These are phyloP conservation scores for Cucurbita ficifolia DNA, from an alignment of 306 rosid genomes.

Conservation along the genomic window DNA sequence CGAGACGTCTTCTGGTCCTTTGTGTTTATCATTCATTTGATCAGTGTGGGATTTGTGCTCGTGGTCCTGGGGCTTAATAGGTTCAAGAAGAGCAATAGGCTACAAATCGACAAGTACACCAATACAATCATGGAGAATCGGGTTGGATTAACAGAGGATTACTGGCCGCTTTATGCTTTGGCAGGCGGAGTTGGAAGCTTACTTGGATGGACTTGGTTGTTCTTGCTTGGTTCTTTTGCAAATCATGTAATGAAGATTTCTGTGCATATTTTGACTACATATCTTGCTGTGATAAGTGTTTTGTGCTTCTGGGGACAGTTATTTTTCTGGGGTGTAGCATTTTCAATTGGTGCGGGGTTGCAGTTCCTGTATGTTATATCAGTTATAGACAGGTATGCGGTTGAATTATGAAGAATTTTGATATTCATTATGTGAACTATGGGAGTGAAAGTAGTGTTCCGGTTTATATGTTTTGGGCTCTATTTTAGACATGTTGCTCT, in stretches of 20 bases:
- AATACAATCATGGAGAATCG: slow-evolving; percentile 35
- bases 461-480: neutral
- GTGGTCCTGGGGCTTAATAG: slow-evolving; percentile 68
- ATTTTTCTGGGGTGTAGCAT: slow-evolving; percentile 86
- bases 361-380: slow-evolving; percentile 82
- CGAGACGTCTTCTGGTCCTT: slow-evolving; percentile 83
- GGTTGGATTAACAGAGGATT: slow-evolving; percentile 60
- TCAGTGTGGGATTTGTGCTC: slow-evolving; percentile 47
- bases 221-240: slow-evolving; percentile 57
- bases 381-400: slow-evolving; percentile 63
- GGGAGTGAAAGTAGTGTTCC: neutral
- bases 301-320: slow-evolving; percentile 77
- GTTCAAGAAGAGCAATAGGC: slow-evolving; percentile 56
- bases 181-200: slow-evolving; percentile 68
- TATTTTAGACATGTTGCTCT: neutral
- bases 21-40: slow-evolving; percentile 53
- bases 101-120: slow-evolving; percentile 65
- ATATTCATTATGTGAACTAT: neutral
- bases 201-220: slow-evolving; percentile 82
- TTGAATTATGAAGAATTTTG: neutral
- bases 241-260: slow-evolving; percentile 75
- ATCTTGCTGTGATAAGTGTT: slow-evolving; percentile 89
- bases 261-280: slow-evolving; percentile 86
- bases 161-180: slow-evolving; percentile 78
- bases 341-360: slow-evolving; percentile 62